These are phyloP conservation scores for Naganishia kalamii DNA, from an alignment of 768 basidiomycete species.

Conservation along the genomic window DNA sequence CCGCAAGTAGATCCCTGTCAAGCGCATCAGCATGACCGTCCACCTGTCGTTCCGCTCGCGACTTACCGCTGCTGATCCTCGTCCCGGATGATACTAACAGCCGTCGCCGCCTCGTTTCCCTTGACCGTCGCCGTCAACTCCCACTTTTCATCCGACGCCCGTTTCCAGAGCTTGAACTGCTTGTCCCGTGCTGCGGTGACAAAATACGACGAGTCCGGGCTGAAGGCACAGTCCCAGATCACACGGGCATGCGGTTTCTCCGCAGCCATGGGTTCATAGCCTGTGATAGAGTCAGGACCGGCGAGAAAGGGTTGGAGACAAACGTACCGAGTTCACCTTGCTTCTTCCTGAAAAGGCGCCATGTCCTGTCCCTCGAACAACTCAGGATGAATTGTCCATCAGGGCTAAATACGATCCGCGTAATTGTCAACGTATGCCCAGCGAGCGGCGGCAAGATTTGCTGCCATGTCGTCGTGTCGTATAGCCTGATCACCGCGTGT, in stretches of 20 bases:
- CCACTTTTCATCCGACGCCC: slow-evolving; percentile 53
- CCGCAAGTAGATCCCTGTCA: slow-evolving; percentile 58
- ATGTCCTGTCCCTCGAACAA: slow-evolving; percentile 85
- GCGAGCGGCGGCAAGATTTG: slow-evolving; percentile 64
- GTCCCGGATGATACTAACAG: slow-evolving; percentile 60
- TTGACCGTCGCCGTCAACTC: slow-evolving; percentile 58
- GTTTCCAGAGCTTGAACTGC: slow-evolving; percentile 80
- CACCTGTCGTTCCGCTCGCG: neutral
- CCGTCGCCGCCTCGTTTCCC: slow-evolving; percentile 70
- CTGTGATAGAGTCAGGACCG: slow-evolving; percentile 39
- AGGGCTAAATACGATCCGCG: slow-evolving; percentile 79
- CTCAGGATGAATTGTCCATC: slow-evolving; percentile 72
- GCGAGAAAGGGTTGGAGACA: neutral
- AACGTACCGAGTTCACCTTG: slow-evolving; percentile 44
- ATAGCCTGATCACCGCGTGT: slow-evolving; percentile 81
- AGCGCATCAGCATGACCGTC: neutral
- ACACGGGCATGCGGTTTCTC: slow-evolving; percentile 84
- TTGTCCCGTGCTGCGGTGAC: slow-evolving; percentile 94
- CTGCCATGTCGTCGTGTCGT: slow-evolving; percentile 65
- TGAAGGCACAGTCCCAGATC: slow-evolving; percentile 93
- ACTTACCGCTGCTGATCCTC: slow-evolving; percentile 51
- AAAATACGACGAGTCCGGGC: slow-evolving; percentile 67
- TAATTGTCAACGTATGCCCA: slow-evolving; percentile 85
- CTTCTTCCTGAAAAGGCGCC: slow-evolving; percentile 65
- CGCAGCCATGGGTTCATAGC: slow-evolving; percentile 57